Conservation (phyloP, 2,329 filamentous ascomycete species). For the Raffaelea albimanens region DNA sequence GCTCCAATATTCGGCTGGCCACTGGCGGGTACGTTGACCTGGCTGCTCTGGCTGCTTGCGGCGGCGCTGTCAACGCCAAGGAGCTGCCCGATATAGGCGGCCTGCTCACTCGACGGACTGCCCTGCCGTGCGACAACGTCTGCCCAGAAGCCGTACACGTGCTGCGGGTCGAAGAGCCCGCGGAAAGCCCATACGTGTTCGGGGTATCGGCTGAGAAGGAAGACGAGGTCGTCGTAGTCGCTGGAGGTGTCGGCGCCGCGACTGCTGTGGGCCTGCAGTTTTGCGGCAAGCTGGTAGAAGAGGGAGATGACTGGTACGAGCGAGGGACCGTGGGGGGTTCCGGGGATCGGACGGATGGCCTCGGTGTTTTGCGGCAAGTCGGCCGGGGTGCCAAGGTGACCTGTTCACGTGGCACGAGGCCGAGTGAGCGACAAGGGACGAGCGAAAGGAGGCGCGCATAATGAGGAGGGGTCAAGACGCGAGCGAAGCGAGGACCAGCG, state of each 20-base stretch:
- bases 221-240: conserved; percentile 11
- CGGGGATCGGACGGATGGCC: conserved; percentile 3
- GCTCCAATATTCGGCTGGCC: no score
- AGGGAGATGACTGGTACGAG: conserved; percentile 7
- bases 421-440: no score
- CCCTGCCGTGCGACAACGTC: background rate
- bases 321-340: conserved; percentile 4
- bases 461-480: no score
- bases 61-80: background rate
- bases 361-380: conserved; percentile 8
- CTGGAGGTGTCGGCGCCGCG: conserved; percentile 3
- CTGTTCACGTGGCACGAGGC: no score
- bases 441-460: no score
- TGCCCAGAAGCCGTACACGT: conserved; percentile 1
- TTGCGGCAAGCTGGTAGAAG: conserved; percentile 9
- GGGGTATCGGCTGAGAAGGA: conserved; percentile 5
- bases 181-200: conserved; percentile 3
- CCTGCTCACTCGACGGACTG: background rate
- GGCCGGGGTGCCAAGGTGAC: conserved; percentile 8
- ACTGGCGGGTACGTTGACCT: no score
- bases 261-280: conserved; percentile 7
- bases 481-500: no score
- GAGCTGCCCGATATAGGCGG: background rate
- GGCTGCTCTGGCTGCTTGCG: no score
- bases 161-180: conserved; percentile 1